These are phyloP conservation scores for Orbilia brochopaga DNA, from an alignment of 2,329 filamentous ascomycete species.

Conservation along the genomic window DNA sequence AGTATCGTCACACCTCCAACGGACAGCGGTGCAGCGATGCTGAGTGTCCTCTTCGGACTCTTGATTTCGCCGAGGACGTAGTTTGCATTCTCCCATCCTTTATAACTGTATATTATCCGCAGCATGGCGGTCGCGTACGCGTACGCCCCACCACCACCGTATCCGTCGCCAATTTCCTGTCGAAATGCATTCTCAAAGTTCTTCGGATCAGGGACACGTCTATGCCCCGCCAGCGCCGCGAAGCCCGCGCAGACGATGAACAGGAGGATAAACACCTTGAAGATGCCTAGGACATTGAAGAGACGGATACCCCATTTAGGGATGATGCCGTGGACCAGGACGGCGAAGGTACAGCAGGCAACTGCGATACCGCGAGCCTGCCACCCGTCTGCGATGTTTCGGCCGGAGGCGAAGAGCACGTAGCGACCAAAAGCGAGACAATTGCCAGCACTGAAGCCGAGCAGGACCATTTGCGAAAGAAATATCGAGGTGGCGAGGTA, in stretches of 20 bases:
- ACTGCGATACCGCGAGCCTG: conserved; percentile 65
- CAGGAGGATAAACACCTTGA: conserved; percentile 67
- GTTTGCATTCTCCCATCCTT: conserved; percentile 70
- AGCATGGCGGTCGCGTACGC: conserved; percentile 67
- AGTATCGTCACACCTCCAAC: conserved; percentile 67
- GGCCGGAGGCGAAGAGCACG: conserved; percentile 64
- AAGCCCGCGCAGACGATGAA: conserved; percentile 69
- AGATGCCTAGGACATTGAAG: conserved; percentile 66
- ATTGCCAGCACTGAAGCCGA: conserved; percentile 68
- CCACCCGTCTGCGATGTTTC: conserved; percentile 63
- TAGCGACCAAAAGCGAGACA: conserved; percentile 67
- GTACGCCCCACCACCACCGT: conserved; percentile 62
- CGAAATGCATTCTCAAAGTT: conserved; percentile 67
- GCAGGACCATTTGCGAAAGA: conserved; percentile 67
- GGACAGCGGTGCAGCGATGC: conserved; percentile 66
- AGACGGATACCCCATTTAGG: conserved; percentile 68
- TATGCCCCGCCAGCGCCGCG: conserved; percentile 64
- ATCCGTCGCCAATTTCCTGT: conserved; percentile 58
- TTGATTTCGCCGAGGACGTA: conserved; percentile 68
- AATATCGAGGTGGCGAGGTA: conserved; percentile 68
- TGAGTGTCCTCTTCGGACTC: conserved; percentile 64
- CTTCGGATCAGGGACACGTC: conserved; percentile 62
- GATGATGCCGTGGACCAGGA: conserved; percentile 62
- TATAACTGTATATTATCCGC: conserved; percentile 68
- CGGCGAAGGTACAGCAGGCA: conserved; percentile 64